Evolutionary conservation across 495 filamentous ascomycete species (phyloP).

Genomic region (Opeltia flavorubescens): DNA sequence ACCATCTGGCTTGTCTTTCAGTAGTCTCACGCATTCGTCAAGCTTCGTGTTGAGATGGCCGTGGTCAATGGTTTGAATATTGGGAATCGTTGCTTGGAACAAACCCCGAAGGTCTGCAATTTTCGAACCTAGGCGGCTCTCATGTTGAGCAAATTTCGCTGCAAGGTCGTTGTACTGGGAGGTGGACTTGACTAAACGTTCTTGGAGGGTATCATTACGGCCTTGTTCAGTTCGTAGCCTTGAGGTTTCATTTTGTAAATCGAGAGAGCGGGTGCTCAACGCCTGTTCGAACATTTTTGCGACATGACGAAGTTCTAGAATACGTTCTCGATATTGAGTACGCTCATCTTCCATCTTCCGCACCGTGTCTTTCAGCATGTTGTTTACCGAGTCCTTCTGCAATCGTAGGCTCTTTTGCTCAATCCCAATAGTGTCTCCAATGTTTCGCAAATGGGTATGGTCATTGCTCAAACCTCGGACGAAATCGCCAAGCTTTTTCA

Average conservation of each 20-base stretch:
- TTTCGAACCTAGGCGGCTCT: slow-evolving; percentile 5
- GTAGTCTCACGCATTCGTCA: neutral
- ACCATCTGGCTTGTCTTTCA: neutral
- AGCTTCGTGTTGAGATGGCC: neutral
- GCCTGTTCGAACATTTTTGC: slow-evolving; percentile 3
- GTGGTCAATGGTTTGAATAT: neutral
- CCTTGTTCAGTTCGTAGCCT: slow-evolving; percentile 5
- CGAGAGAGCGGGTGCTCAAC: slow-evolving; percentile 1
- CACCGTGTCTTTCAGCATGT: neutral
- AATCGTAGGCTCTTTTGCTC: neutral
- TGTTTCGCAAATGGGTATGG: slow-evolving; percentile 11
- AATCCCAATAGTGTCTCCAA: neutral
- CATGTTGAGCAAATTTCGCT: neutral
- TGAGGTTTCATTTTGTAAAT: slow-evolving; percentile 1
- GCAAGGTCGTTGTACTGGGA: slow-evolving; percentile 1
- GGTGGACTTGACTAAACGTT: slow-evolving; percentile 4
- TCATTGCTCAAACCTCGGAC: slow-evolving; percentile 15
- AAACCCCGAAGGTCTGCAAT: no score
- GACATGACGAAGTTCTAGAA: slow-evolving; percentile 1
- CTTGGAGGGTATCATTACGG: slow-evolving; percentile 4
- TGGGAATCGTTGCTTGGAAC: neutral
- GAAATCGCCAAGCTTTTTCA: slow-evolving; percentile 8
- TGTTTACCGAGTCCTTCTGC: slow-evolving; percentile 1
- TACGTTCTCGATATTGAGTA: neutral
- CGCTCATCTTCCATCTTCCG: neutral